phyloP scores from a whole-genome alignment of 345 rosid species.

The Populus pruinosa region DNA sequence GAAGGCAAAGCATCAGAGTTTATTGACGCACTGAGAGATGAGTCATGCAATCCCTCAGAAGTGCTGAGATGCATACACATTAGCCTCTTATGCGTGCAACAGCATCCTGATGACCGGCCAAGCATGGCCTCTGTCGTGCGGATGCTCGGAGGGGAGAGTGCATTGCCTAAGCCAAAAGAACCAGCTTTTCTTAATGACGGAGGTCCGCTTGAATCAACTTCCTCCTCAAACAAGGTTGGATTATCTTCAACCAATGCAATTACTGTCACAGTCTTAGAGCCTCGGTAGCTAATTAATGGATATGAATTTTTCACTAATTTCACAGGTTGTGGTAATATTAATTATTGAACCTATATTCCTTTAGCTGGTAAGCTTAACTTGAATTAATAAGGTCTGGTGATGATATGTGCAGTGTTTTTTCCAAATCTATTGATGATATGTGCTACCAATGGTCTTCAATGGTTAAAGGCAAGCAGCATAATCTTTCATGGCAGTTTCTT shows the following conservation, averaged over 20 bases:
- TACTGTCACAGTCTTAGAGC: neutral
- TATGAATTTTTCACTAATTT: too few species aligned
- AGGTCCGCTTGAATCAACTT: neutral
- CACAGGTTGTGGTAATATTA: too few species aligned
- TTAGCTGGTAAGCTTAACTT: neutral
- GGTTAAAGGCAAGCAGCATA: too few species aligned
- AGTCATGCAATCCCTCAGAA: neutral
- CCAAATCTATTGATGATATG: too few species aligned
- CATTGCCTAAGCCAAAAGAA: conserved; percentile 2
- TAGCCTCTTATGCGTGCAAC: conserved; percentile 5
- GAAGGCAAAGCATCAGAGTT: neutral
- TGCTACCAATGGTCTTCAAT: too few species aligned
- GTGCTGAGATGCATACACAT: neutral
- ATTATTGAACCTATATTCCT: neutral
- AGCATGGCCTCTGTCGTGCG: neutral
- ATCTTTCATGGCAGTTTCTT: too few species aligned
- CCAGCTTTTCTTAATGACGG: neutral
- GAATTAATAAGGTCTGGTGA: neutral
- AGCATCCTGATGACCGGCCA: conserved; percentile 3
- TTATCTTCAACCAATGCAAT: neutral
- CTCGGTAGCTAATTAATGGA: neutral
- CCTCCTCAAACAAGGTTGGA: neutral
- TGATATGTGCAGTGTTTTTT: too few species aligned
- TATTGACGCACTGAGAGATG: neutral
- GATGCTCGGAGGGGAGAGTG: conserved; percentile 5